phyloP scores from a whole-genome alignment of 2,329 filamentous ascomycete species.

The Colletotrichum tamarilloi region DNA sequence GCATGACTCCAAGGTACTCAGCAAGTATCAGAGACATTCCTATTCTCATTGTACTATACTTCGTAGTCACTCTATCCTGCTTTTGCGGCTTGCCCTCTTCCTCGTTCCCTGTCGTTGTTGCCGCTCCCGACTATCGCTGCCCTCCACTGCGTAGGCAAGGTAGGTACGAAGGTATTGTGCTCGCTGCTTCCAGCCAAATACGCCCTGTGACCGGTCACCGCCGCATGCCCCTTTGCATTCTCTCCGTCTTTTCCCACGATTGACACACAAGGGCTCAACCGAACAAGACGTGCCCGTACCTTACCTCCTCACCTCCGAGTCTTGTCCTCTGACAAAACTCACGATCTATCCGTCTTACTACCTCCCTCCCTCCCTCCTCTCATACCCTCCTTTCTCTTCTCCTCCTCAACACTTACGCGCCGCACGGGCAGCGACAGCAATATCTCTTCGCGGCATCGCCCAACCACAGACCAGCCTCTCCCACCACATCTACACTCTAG shows the following conservation, averaged over 20 bases:
- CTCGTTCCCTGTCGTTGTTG: neutral
- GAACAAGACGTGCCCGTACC: neutral
- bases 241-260: neutral
- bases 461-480: conserved; percentile 23
- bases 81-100: conserved; percentile 16
- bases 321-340: conserved; percentile 25
- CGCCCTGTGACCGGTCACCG: conserved; percentile 28
- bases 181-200: conserved; percentile 19
- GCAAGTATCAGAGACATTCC: conserved; percentile 1
- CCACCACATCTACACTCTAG: conserved; percentile 4
- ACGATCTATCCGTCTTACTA: conserved; percentile 13
- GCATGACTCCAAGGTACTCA: neutral
- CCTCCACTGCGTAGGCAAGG: neutral
- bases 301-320: neutral
- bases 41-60: conserved; percentile 17
- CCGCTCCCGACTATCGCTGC: neutral
- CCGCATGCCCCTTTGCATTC: conserved; percentile 14
- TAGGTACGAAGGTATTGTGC: neutral
- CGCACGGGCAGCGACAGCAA: conserved; percentile 24
- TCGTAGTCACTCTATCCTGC: conserved; percentile 1
- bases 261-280: no score
- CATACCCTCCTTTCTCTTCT: neutral
- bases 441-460: neutral
- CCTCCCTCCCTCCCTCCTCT: neutral
- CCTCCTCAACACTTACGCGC: conserved; percentile 6